phyloP scores from a whole-genome alignment of 1,284 basidiomycete genomes.

The Cutaneotrichosporon mucoides region DNA sequence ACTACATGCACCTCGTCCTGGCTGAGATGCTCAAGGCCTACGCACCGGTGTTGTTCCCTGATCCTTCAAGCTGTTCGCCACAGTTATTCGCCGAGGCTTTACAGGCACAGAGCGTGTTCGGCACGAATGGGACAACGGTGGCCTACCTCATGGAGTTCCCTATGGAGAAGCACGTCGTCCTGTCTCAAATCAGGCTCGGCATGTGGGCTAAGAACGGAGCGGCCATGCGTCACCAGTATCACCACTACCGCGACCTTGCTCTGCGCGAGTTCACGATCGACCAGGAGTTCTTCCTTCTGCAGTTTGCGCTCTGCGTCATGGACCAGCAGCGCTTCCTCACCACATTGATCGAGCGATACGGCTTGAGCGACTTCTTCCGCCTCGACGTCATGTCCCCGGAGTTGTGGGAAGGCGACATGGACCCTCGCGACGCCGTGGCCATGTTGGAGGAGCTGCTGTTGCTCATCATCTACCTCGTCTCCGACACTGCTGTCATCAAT shows the following conservation, averaged over 20 bases:
- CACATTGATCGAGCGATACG: constrained; percentile 85
- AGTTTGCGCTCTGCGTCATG: constrained; percentile 72
- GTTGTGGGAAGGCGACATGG: constrained; percentile 31
- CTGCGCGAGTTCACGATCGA: constrained; percentile 95
- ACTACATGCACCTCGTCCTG: constrained; percentile 86
- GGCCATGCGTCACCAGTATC: constrained; percentile 88
- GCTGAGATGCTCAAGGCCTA: constrained; percentile 74
- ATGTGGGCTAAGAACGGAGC: constrained; percentile 98
- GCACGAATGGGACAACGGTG: neutral
- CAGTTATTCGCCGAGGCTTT: neutral
- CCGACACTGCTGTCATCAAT: constrained; percentile 73
- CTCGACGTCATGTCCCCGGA: constrained; percentile 46
- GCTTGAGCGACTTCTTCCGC: constrained; percentile 72
- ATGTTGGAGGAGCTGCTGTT: constrained; percentile 93
- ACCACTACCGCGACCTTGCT: constrained; percentile 95
- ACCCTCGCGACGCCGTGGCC: constrained; percentile 55
- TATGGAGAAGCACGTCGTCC: constrained; percentile 59
- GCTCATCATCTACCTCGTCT: constrained; percentile 79
- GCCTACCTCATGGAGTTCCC: constrained; percentile 75
- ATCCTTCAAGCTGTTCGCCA: neutral
- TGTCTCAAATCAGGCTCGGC: constrained; percentile 91
- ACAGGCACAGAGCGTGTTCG: no score
- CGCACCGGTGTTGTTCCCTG: constrained; percentile 13
- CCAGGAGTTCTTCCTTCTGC: constrained; percentile 90
- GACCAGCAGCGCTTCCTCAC: constrained; percentile 77